These are phyloP conservation scores for Grosmannia serpens DNA, from an alignment of 2,329 filamentous ascomycete species.

Conservation along the genomic window DNA sequence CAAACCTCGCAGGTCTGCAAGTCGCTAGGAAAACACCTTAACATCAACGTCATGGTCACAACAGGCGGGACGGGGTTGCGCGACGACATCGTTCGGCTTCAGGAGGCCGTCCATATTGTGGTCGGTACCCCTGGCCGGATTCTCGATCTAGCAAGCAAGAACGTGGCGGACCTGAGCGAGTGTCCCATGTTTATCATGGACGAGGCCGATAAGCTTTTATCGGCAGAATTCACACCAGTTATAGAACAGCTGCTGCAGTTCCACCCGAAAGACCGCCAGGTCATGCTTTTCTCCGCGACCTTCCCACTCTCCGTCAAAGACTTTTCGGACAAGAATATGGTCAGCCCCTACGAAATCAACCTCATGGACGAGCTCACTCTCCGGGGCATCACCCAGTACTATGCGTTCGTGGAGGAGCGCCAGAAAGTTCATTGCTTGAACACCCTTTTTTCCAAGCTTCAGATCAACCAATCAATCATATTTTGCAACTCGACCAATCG, in stretches of 20 bases:
- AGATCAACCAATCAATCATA: conserved; percentile 99
- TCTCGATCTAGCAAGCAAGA: conserved; percentile 90
- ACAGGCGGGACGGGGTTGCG: conserved; percentile 91
- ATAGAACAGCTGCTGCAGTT: conserved; percentile 93
- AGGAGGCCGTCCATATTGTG: conserved; percentile 92
- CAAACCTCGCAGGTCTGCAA: conserved; percentile 99
- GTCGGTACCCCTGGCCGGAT: conserved; percentile 96
- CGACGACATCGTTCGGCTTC: conserved; percentile 91
- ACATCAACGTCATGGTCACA: conserved; percentile 98
- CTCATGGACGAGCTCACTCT: conserved; percentile 98
- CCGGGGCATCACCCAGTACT: conserved; percentile 97
- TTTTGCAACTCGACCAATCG: conserved; percentile 99
- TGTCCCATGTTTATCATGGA: conserved; percentile 99
- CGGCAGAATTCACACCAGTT: conserved; percentile 90
- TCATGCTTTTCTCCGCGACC: conserved; percentile 98
- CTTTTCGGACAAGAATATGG: conserved; percentile 98
- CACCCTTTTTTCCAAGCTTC: conserved; percentile 95
- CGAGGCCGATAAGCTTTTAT: conserved; percentile 95
- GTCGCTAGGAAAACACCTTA: conserved; percentile 91
- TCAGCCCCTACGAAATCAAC: conserved; percentile 94
- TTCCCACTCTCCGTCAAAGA: conserved; percentile 95
- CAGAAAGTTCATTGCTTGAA: conserved; percentile 98
- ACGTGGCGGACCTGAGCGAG: conserved; percentile 88
- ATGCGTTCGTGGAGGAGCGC: conserved; percentile 98
- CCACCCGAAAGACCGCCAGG: conserved; percentile 93